Evolutionary conservation across 2,329 filamentous ascomycete species (phyloP).

Genomic region (Trichoderma sp.): DNA sequence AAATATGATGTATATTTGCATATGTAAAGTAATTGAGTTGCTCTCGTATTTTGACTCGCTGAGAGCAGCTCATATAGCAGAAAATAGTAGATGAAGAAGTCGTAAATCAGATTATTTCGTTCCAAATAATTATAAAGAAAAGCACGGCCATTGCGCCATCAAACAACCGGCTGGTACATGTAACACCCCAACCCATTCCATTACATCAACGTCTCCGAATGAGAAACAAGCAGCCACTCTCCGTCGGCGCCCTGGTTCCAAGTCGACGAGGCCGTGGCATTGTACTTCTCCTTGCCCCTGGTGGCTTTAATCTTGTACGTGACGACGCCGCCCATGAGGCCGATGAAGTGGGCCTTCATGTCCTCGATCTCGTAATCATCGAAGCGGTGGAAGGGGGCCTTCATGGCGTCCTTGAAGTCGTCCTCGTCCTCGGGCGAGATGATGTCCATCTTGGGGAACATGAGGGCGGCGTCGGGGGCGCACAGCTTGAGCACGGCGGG

Average conservation of each 20-base stretch:
- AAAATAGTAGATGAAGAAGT: neutral
- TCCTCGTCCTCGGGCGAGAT: conserved; percentile 19
- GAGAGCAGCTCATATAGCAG: neutral
- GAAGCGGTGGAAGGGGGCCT: conserved; percentile 21
- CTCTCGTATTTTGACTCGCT: neutral
- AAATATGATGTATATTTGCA: neutral
- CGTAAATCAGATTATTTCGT: neutral
- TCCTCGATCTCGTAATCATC: conserved; percentile 17
- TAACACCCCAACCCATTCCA: neutral
- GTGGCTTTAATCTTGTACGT: conserved; percentile 19
- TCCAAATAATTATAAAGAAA: neutral
- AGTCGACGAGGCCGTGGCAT: conserved; percentile 17
- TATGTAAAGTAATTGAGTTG: neutral
- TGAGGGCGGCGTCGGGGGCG: conserved; percentile 17
- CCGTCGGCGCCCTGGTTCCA: conserved; percentile 22
- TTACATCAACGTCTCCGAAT: conserved; percentile 12
- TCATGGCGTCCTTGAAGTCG: conserved; percentile 12
- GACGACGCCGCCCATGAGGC: conserved; percentile 23
- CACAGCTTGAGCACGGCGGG: conserved; percentile 21
- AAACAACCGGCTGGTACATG: neutral
- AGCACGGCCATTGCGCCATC: neutral
- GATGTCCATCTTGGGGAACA: conserved; percentile 22
- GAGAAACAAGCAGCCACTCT: conserved; percentile 17
- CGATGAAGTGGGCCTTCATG: conserved; percentile 13
- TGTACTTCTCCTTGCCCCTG: conserved; percentile 17